Conservation (phyloP, 176 grass and related monocot genomes). For the Themeda triandra region DNA sequence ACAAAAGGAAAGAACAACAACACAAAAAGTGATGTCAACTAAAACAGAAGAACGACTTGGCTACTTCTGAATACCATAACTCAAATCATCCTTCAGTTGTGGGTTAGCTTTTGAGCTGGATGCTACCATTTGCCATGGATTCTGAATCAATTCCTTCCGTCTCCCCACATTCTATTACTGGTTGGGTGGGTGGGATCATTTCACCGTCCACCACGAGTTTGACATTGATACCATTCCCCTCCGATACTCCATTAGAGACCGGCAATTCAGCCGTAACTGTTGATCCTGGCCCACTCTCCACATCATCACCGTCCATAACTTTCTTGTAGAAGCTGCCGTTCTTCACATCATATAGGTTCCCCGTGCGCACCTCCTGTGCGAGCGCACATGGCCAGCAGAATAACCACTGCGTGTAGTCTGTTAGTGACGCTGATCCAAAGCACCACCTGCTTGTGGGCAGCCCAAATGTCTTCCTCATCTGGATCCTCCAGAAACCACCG, state of each 20-base stretch:
- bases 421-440: constrained; percentile 51
- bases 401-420: constrained; percentile 67
- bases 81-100: background rate
- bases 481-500: constrained; percentile 91
- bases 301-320: constrained; percentile 8
- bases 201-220: background rate
- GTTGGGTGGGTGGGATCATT: constrained; percentile 45
- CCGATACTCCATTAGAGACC: background rate
- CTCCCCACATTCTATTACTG: constrained; percentile 32
- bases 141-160: constrained; percentile 1
- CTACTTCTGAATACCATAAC: background rate
- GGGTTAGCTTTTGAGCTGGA: constrained; percentile 30
- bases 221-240: background rate
- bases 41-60: constrained; percentile 3
- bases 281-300: background rate
- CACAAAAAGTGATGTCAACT: background rate
- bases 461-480: constrained; percentile 70
- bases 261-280: background rate
- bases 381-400: constrained; percentile 80
- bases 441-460: constrained; percentile 49
- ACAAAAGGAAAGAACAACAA: background rate
- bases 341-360: constrained; percentile 57
- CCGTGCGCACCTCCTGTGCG: constrained; percentile 86
- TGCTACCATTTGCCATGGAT: constrained; percentile 1
- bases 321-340: constrained; percentile 48